Evolutionary conservation across 495 filamentous ascomycete species (phyloP), one percentile per base, ranked within the genome.

Genomic region (Podospora comata): DNA sequence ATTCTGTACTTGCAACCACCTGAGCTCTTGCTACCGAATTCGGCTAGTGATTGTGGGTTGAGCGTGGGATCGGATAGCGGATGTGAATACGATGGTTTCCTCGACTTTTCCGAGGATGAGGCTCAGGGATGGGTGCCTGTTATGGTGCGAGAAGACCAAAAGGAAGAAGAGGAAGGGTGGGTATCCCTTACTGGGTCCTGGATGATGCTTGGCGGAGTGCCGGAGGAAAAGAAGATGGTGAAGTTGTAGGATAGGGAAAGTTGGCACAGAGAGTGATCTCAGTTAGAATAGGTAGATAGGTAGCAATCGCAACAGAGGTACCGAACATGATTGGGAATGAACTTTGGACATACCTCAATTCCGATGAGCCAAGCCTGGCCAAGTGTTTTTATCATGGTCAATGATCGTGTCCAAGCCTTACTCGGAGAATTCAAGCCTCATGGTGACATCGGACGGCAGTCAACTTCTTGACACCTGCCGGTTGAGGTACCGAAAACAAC

Each of bases 161-260:
- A 64, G 0, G 32, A 60, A 15, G 66, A 62, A 11, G 61, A 68
- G 6, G 30, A 32, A 32, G 66, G 63, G 18, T 68, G 66, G 66
- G 58, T 68, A 26, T 68, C 66, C 13, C 61, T 68, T 18, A 68
- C 66, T n/a, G 66, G 66, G 2, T 68, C 66, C 4, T 64, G 61
- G 61, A 34, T 68, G 15, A 7, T 58, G 61, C 57, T 68, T 48
- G 18, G 66, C 5, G 66, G 54, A 6, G n/a, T 2, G 5, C 48
- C 15, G 0, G 61, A 60, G 27, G 55, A 3, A 6, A 28, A 61
- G 54, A 56, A 20, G 19, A 56, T 18, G 15, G 16, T 56, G 54
- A 56, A 20, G 54, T 7, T 32, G 30, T 32, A 32, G 30, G 23
- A 23, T 23, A 23, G 23, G 1, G 23, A 23, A 2, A 1, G 23